A percentile compares a stretch with the other conserved stretches of the same genome.
phyloP scores from a whole-genome alignment of 768 basidiomycete genomes.

The Mycena indigotica region DNA sequence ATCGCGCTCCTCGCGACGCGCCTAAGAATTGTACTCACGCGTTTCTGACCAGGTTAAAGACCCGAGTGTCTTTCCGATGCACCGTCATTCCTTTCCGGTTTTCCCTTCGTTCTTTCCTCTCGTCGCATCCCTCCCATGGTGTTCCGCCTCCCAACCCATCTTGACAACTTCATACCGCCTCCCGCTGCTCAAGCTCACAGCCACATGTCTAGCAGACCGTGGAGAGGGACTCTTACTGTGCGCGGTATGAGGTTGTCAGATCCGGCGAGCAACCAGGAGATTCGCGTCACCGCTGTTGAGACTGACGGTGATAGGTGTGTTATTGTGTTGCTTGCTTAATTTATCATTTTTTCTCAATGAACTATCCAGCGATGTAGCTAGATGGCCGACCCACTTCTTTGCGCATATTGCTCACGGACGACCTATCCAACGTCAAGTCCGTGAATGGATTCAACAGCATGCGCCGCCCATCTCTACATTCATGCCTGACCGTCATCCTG shows the following conservation, averaged over 20 bases:
- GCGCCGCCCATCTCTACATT: constrained; percentile 58
- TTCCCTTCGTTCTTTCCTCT: constrained; percentile 15
- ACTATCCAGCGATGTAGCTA: constrained; percentile 46
- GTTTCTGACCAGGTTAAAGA: constrained; percentile 41
- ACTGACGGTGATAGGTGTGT: constrained; percentile 74
- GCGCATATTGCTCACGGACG: constrained; percentile 44
- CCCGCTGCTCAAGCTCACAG: constrained; percentile 46
- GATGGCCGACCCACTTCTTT: constrained; percentile 57
- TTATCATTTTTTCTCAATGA: constrained; percentile 9
- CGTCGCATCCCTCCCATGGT: constrained; percentile 46
- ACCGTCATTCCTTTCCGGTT: constrained; percentile 19
- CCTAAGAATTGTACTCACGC: background rate
- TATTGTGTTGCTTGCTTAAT: constrained; percentile 23
- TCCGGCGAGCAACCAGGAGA: constrained; percentile 50
- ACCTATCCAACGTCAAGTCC: constrained; percentile 48
- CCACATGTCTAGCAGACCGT: constrained; percentile 44
- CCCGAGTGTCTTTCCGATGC: constrained; percentile 28
- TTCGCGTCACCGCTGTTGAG: constrained; percentile 65
- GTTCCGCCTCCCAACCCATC: constrained; percentile 63
- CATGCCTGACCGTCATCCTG: constrained; percentile 61
- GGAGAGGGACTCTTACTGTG: constrained; percentile 59
- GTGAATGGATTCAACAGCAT: constrained; percentile 52
- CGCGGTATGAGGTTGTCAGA: constrained; percentile 51
- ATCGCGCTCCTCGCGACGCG: constrained; percentile 12
- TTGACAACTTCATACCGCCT: constrained; percentile 60